Evolutionary conservation across 306 rosid genomes (phyloP), one percentile per base, ranked within the genome.

Genomic region (Luffa aegyptiaca): DNA sequence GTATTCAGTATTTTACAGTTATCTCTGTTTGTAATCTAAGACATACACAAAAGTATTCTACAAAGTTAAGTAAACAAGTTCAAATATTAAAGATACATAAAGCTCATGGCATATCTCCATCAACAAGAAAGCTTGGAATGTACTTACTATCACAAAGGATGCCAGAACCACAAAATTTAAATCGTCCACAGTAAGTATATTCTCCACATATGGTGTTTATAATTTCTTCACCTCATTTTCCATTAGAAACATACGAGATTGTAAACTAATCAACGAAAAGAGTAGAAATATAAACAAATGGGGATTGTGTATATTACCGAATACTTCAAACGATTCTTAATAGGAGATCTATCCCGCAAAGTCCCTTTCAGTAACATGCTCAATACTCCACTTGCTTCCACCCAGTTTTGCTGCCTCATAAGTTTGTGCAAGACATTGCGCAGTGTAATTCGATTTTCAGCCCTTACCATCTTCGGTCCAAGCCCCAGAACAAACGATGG

Each of bases 351-450:
- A 37, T 91, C 91, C 31, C 84, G 84, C 52, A 82, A n/a, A 0
- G 93, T 89, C 55, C 84, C 90, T 62, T 85, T 80, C 72, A 91
- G 21, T 76, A 90, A 84, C 66, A 83, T 85, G 82, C 92, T 90
- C 51, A 92, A 85, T 42, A 88, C 97, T 14, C 93, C 93, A 41
- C 90, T 81, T 61, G 92, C 96, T 46, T 82, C 88, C 5, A 64
- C 85, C 98, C 95, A 94, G 3, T 86, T 78, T 6, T 85, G 93
- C 48, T 78, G 90, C 56, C 52, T 87, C 53, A 85, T 31, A 3
- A 92, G 88, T 62, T 83, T 80, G 31, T 69, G 85, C 48, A 94
- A 74, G 5, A 90, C 77, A 71, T 77, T 58, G 36, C 71, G 80
- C 79, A 92, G 82, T 31, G 85, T 77, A 6, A 12, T 35, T 13